Evolutionary conservation across 2,329 filamentous ascomycete genomes (phyloP).

Genomic region (Grosmannia penicillata): DNA sequence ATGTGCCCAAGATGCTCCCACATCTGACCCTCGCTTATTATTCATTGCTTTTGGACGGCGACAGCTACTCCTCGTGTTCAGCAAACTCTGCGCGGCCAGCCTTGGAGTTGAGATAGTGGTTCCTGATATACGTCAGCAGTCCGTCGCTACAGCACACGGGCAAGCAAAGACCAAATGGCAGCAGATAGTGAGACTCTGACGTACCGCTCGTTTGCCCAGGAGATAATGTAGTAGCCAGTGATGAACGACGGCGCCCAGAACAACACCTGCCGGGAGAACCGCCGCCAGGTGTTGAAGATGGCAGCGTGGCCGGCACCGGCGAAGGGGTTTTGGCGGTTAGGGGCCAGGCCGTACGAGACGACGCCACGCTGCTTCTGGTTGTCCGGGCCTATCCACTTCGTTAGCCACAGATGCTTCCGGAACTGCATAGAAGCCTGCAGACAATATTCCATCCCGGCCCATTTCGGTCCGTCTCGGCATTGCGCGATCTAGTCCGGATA

Average conservation of each 20-base stretch:
- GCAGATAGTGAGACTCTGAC: conserved; percentile 16
- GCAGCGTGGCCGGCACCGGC: conserved; percentile 66
- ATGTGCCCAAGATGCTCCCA: too few relatives aligned
- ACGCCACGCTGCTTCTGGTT: conserved; percentile 40
- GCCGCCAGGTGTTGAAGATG: conserved; percentile 90
- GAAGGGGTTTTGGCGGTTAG: conserved; percentile 81
- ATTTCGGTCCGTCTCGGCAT: too few relatives aligned
- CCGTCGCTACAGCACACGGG: too few relatives aligned
- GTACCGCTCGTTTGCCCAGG: conserved; percentile 86
- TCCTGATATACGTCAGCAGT: too few relatives aligned
- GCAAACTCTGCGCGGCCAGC: conserved; percentile 44
- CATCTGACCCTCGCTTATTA: not conserved
- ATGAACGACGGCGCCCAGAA: conserved; percentile 75
- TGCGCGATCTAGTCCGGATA: too few relatives aligned
- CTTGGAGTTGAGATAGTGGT: conserved; percentile 73
- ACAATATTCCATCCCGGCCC: too few relatives aligned
- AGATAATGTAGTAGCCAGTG: conserved; percentile 65
- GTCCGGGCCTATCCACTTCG: conserved; percentile 3
- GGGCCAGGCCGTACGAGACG: conserved; percentile 58
- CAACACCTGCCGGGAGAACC: conserved; percentile 72
- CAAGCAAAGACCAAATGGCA: too few relatives aligned
- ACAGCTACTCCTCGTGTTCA: conserved; percentile 7
- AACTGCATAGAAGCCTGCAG: too few relatives aligned
- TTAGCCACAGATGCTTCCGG: too few relatives aligned
- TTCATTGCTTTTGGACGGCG: not conserved